Evolutionary conservation across 768 basidiomycete species (phyloP).

Genomic region (Leccinum barrowsii): DNA sequence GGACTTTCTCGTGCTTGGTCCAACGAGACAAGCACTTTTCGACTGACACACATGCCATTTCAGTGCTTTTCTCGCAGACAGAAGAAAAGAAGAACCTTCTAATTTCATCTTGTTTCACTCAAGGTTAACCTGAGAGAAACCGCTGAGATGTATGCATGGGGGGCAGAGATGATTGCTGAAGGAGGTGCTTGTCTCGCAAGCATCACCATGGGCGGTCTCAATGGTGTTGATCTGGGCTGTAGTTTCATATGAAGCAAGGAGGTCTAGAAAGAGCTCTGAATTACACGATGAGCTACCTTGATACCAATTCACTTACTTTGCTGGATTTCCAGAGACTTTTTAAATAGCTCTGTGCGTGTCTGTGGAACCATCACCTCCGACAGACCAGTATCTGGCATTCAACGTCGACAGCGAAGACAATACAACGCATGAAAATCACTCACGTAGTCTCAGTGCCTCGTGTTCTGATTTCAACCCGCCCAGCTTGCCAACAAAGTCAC

Average conservation of each 20-base stretch:
- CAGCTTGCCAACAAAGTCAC: conserved; percentile 93
- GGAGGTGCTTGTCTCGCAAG: conserved; percentile 34
- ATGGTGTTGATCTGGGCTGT: conserved; percentile 77
- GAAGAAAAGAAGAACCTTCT: no score
- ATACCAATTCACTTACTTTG: conserved; percentile 60
- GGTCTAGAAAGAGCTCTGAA: conserved; percentile 46
- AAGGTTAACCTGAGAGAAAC: no score
- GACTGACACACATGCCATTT: no score
- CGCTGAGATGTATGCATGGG: no score
- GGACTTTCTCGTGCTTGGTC: no score
- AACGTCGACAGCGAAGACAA: conserved; percentile 1
- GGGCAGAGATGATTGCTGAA: no score
- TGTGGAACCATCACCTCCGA: conserved; percentile 88
- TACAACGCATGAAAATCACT: conserved; percentile 27
- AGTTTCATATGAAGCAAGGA: conserved; percentile 91
- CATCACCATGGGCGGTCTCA: conserved; percentile 37
- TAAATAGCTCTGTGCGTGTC: conserved; percentile 85
- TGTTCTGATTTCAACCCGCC: conserved; percentile 92
- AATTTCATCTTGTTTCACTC: no score
- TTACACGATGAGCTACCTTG: conserved; percentile 9
- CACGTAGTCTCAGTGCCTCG: conserved; percentile 84
- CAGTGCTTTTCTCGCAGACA: no score
- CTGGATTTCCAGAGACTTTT: conserved; percentile 89
- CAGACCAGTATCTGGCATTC: conserved; percentile 75
- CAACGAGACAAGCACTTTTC: no score